A percentile compares a stretch with the other conserved stretches of the same genome.
These are phyloP conservation scores for Dillenia suffruticosa DNA, from an alignment of 164 flowering plant genomes.

Conservation along the genomic window DNA sequence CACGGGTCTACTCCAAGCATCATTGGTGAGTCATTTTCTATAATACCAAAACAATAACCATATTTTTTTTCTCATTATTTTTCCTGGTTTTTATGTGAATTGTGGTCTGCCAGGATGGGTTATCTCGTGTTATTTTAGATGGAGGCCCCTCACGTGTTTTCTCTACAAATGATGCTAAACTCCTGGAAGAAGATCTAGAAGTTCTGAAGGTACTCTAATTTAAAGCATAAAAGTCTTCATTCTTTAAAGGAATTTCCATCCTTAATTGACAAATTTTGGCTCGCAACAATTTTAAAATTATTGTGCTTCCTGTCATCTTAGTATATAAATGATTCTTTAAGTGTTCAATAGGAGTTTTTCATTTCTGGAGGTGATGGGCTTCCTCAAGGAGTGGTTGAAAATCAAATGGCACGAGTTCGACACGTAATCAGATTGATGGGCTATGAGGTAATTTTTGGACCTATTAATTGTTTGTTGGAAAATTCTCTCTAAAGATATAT, in stretches of 20 bases:
- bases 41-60: neutral
- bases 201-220: constrained; percentile 60
- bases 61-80: neutral
- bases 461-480: neutral
- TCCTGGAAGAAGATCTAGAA: constrained; percentile 88
- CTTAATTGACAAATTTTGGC: too few relatives aligned
- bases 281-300: neutral
- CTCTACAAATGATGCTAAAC: constrained; percentile 60
- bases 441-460: constrained; percentile 62
- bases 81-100: neutral
- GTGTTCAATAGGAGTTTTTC: constrained; percentile 68
- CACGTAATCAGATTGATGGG: constrained; percentile 68
- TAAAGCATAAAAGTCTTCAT: too few relatives aligned
- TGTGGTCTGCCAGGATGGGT: constrained; percentile 66
- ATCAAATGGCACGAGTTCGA: constrained; percentile 79
- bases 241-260: too few relatives aligned
- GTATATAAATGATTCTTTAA: neutral
- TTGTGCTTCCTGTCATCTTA: too few relatives aligned
- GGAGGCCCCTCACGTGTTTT: constrained; percentile 93
- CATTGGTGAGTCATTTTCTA: constrained; percentile 51
- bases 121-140: constrained; percentile 82
- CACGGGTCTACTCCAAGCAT: constrained; percentile 92
- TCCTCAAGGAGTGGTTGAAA: constrained; percentile 96
- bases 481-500: too few relatives aligned
- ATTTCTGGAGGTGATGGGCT: constrained; percentile 99